Evolutionary conservation across 352 stramenopile genomes (phyloP), one percentile per base, ranked within the genome.

Genomic region (Pythium rishiriense): DNA sequence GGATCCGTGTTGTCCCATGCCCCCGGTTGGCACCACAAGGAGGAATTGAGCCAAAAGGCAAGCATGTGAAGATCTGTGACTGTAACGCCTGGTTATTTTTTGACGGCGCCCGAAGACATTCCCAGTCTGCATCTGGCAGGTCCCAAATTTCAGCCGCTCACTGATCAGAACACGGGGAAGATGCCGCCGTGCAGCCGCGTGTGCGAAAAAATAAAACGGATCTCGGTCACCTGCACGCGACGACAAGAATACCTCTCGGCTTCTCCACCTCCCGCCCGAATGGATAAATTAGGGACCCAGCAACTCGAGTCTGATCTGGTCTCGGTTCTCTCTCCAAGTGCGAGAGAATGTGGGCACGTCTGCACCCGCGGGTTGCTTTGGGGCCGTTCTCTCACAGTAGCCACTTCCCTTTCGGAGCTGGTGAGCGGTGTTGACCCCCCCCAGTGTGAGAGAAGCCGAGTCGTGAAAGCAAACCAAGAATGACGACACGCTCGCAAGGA

Each of bases 371-470:
- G 14, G 12, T 53, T 54, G 37, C 15, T 52, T 26, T 25, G 19
- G 8, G 22, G 19, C 15, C n/a, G 19, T 24, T 45, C 48, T 47
- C 55, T 52, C 19, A 11, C 28, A 52, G 14, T n/a, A 10, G 49
- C 51, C 58, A 55, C 49, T 59, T 66, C 53, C 47, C 22, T 39
- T 39, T 59, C 29, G 4, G 37, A 57, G 35, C 47, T 35, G 24
- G 9, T 19, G 15, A 8, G 17, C 22, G 35, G 15, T 43, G 14
- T 43, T 17, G 37, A 43, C 37, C 14, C n/a, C 1, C 37, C 37
- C 2, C 37, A 29, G 26, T 26, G 51, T 47, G 37, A 66, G 58
- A 54, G 54, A 5, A 42, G 35, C 5, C 3, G 12, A 42, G 11
- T 2, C 35, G 7, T 17, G 11, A 14, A 43, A 43, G 37, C 37